Percentiles rank a stretch among this genome's conserved stretches.
Evolutionary conservation across 768 basidiomycete genomes (phyloP).

Genomic region (Lactarius hengduanensis): DNA sequence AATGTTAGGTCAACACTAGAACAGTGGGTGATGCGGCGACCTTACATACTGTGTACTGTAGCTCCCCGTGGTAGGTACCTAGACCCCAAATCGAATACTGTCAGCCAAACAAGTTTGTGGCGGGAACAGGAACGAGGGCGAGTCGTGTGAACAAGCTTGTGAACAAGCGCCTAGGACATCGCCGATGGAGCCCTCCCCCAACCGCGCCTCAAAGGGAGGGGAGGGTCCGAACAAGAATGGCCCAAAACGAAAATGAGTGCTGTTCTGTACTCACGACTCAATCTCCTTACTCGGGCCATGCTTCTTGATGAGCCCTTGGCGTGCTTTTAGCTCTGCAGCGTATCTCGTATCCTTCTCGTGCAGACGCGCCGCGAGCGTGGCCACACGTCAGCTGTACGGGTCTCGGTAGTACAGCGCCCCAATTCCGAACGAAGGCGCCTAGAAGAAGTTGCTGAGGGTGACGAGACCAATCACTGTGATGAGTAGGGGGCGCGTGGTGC

Average conservation of each 20-base stretch:
- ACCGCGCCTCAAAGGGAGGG: background rate
- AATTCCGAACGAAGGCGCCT: background rate
- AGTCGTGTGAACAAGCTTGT: background rate
- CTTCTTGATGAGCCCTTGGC: background rate
- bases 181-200: background rate
- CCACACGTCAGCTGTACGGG: background rate
- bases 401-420: background rate
- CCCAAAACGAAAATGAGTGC: background rate
- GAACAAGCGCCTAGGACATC: too few species aligned
- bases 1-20: background rate
- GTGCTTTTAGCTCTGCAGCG: background rate
- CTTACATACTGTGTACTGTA: slow-evolving; percentile 11
- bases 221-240: background rate
- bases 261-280: slow-evolving; percentile 8
- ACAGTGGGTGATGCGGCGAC: too few species aligned
- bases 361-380: background rate
- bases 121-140: background rate
- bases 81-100: background rate
- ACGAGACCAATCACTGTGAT: background rate
- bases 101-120: background rate
- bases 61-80: slow-evolving; percentile 10
- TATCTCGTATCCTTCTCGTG: slow-evolving; percentile 13
- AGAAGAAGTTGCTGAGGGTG: background rate
- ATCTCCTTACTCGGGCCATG: slow-evolving; percentile 16
- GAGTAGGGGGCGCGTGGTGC: background rate